Evolutionary conservation across 768 basidiomycete genomes (phyloP), one percentile per base, ranked within the genome.

Genomic region (Xerocomus spinulosus): DNA sequence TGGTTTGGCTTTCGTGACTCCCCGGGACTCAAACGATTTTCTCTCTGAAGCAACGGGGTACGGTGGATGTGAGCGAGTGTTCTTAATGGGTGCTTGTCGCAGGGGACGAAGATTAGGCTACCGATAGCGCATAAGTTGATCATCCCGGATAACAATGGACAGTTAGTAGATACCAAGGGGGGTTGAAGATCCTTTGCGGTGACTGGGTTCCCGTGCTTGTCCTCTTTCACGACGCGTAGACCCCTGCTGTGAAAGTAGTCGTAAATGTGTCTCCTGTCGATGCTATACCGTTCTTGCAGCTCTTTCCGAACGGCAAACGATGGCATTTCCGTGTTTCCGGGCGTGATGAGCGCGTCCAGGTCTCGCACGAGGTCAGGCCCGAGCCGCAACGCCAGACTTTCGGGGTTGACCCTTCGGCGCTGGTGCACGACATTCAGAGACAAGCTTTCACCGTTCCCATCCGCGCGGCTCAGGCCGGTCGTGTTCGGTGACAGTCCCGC

Each of bases 241-340:
- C 81, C 78, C 57, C 73, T 70, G 57, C 73, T 75, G 64, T 87
- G 85, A 66, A 85, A 87, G 63, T 87, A 87, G 65, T 87, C 85
- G 60, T 87, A 87, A 53, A 87, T 80, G 55, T 85, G 85, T 54
- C 85, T 70, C 54, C 85, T 73, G 61, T 87, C 85, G 49, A 85
- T 81, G 50, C 71, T 72, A 62, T 84, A 85, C 38, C 81, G 77
- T 59, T 81, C 76, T 65, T 87, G 85, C 28, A 87, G 78, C 50
- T 80, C 82, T 53, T 82, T 83, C 47, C 85, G 76, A 44, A 82
- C 70, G 8, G 79, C 73, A 56, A 87, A 89, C 9, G 80, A 77
- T 7, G 86, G 86, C 86, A 89, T 89, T 59, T 86, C 84, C 23
- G 62, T 69, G 35, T 79, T 81, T 34, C 86, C 86, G 9, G 83